Base-by-base conservation (phyloP, 1,284 basidiomycete species). In the Cutaneotrichosporon sp. region DNA sequence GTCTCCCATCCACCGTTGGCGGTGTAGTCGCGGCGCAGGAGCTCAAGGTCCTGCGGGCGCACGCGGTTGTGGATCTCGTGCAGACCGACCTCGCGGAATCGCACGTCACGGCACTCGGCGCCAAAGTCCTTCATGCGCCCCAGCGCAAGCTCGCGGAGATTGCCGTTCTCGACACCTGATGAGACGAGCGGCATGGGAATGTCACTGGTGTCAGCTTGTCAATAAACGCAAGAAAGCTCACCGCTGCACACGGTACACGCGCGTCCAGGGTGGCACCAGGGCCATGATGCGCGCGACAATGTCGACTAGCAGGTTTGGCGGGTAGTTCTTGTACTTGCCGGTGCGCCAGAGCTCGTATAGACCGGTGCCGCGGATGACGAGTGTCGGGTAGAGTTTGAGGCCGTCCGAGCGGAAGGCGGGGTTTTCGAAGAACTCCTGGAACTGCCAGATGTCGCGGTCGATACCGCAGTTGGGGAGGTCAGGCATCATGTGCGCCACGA, bases 1-100 rank as follows among this genome's bases (percentile, higher is more conserved):
- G 96, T 98, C 82, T 99, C 97, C 97, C 97, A 99, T 30, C 96
- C 92, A 4, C 92, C 96, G 73, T 99, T 99, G 32, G 97, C 97
- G 2, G 90, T 85, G 80, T 99, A 99, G 80, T 99, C 97, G 58
- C 97, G 85, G 60, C 97, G 87, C 42, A 99, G 87, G n/a, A 99
- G 88, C 81, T 99, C 97, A 62, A 97, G 91, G 36, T 93, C 91
- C 75, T 96, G 92, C 57, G 97, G 97, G 47, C 94, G 88, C 56
- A 98, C 92, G 82, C 97, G 95, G 83, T 97, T 89, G 79, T 99
- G 97, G 61, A 99, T 99, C 82, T 99, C 97, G 81, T 98, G 95
- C 63, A 95, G 91, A 51, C 97, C 97, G 53, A 99, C 97, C 86
- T 99, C 97, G 58, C 97, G 90, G 82, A 91, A 97, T 55, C 97